phyloP scores from a whole-genome alignment of 441 rosid genomes.

The Manihot esculenta region DNA sequence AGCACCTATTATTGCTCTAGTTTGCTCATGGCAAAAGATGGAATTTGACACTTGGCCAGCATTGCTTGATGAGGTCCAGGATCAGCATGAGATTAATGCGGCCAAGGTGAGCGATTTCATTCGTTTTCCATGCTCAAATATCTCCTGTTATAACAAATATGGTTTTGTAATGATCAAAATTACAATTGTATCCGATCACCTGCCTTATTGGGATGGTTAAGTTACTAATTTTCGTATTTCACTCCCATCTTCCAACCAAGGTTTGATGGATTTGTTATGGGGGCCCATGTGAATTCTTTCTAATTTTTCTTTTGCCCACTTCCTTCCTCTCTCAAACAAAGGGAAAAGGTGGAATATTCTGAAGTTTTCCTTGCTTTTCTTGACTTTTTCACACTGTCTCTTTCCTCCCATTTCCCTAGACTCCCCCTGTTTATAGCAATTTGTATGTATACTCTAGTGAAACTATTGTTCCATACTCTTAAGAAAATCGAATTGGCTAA shows the following conservation, averaged over 20 bases:
- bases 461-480: too few relatives aligned
- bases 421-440: not conserved
- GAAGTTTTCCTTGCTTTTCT: not conserved
- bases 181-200: not conserved
- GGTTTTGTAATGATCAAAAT: not conserved
- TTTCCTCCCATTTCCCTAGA: not conserved
- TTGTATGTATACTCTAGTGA: too few relatives aligned
- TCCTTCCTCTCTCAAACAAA: not conserved
- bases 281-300: not conserved
- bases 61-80: conserved; percentile 84
- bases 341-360: not conserved
- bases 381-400: too few relatives aligned
- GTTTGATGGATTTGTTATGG: not conserved
- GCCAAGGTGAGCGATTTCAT: conserved; percentile 55
- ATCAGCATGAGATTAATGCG: conserved; percentile 77
- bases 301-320: not conserved
- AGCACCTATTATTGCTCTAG: conserved; percentile 64
- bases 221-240: not conserved
- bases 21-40: conserved; percentile 83
- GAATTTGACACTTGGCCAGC: conserved; percentile 88
- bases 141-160: not conserved
- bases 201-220: not conserved
- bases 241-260: not conserved
- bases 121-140: not conserved
- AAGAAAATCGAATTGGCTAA: too few relatives aligned